Conservation (phyloP, 2,329 filamentous ascomycete genomes). For the Colletotrichum theobromicola region DNA sequence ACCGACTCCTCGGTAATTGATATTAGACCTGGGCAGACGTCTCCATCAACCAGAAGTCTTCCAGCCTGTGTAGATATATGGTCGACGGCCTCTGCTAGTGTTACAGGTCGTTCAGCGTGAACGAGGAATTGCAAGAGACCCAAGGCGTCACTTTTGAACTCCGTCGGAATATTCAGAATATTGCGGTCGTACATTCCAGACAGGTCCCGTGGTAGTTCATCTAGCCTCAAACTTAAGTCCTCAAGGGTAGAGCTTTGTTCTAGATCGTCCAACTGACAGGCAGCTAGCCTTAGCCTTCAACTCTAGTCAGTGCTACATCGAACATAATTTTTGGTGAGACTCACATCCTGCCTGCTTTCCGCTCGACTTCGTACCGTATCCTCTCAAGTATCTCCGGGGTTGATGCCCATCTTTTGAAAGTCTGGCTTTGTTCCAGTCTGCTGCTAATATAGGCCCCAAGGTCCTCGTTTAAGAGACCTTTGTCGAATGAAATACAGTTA, state of each 20-base stretch:
- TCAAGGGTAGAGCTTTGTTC: not conserved
- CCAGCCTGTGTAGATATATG: not conserved
- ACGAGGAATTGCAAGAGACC: constrained; percentile 28
- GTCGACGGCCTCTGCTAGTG: constrained; percentile 22
- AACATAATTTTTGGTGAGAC: not conserved
- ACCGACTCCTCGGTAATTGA: not conserved
- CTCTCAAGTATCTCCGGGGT: not conserved
- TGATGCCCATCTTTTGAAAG: not conserved
- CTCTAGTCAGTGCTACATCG: not conserved
- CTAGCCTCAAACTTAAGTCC: not conserved
- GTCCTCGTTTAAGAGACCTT: not conserved
- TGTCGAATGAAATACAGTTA: not conserved
- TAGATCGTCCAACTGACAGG: not conserved
- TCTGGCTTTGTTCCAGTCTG: not conserved
- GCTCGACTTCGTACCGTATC: not conserved
- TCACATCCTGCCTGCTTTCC: not conserved
- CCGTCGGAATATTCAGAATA: constrained; percentile 10
- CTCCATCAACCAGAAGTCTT: not conserved
- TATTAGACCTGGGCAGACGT: constrained; percentile 25
- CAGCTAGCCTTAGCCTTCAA: not conserved
- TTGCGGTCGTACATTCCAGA: not conserved
- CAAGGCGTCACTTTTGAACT: constrained; percentile 9
- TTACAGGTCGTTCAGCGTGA: constrained; percentile 19
- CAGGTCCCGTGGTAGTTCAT: not conserved
- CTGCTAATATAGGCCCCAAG: not conserved